phyloP scores from a whole-genome alignment of 257 asterid genomes.

The Fraxinus cuspidata region DNA sequence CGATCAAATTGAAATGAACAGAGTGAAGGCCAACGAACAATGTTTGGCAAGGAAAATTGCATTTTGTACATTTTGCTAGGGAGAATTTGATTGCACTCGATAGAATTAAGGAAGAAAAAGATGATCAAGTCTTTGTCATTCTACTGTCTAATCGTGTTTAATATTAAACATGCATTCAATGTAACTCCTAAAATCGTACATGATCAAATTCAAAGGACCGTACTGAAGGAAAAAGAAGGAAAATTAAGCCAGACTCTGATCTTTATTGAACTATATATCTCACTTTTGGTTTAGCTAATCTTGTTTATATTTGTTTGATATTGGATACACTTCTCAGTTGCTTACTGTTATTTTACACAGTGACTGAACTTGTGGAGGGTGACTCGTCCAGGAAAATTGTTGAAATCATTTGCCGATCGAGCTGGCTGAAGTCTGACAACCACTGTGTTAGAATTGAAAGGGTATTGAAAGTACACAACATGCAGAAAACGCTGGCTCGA shows the following conservation, averaged over 20 bases:
- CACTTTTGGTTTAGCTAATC: background rate
- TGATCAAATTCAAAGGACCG: background rate
- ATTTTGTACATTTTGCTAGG: background rate
- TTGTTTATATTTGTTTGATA: constrained; percentile 9
- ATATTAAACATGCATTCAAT: background rate
- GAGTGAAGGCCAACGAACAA: background rate
- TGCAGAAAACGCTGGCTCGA: constrained; percentile 64
- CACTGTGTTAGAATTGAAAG: constrained; percentile 61
- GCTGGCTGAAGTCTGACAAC: constrained; percentile 64
- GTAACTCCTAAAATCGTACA: background rate
- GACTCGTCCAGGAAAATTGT: constrained; percentile 90
- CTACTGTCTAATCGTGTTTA: background rate
- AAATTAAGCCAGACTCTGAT: background rate
- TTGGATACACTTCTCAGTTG: background rate
- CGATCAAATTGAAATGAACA: background rate
- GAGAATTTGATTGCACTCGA: background rate
- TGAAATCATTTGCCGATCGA: constrained; percentile 81
- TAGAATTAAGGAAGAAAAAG: background rate
- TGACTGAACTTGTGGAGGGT: constrained; percentile 85
- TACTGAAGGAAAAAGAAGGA: background rate
- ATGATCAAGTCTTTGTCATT: background rate
- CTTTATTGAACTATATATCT: background rate
- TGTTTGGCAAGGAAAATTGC: background rate
- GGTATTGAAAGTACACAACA: constrained; percentile 74
- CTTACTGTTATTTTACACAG: constrained; percentile 36